Percentiles rank a stretch among this genome's conserved stretches.
Evolutionary conservation across 2,329 filamentous ascomycete genomes (phyloP).

Genomic region (Diplodia mutila): DNA sequence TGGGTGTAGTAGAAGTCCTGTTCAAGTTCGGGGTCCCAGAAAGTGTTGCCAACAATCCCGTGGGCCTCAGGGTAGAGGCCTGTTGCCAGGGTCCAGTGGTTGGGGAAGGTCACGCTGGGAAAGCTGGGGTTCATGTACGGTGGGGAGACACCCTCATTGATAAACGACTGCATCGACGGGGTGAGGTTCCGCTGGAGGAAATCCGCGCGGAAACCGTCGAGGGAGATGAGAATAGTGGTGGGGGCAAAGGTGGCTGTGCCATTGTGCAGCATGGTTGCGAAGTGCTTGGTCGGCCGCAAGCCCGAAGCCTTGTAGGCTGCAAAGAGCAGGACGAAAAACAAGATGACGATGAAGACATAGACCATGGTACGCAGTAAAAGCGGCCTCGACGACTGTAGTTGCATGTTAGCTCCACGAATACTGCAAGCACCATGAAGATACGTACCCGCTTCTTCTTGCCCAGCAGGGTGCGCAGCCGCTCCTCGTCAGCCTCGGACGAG

Average conservation of each 20-base stretch:
- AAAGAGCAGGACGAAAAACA: conserved; percentile 60
- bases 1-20: conserved; percentile 90
- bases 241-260: conserved; percentile 87
- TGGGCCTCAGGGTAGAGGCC: conserved; percentile 92
- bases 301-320: conserved; percentile 58
- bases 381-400: neutral
- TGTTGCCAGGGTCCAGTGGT: conserved; percentile 92
- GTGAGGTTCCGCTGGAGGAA: conserved; percentile 84
- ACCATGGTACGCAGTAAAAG: conserved; percentile 47
- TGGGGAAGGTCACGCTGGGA: conserved; percentile 91
- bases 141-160: conserved; percentile 84
- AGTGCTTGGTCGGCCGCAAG: conserved; percentile 21
- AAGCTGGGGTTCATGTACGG: conserved; percentile 94
- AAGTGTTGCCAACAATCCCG: conserved; percentile 90
- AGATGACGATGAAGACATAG: conserved; percentile 51
- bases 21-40: conserved; percentile 80
- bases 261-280: conserved; percentile 60
- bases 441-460: conserved; percentile 32
- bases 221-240: conserved; percentile 89
- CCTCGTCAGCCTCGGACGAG: conserved; percentile 52
- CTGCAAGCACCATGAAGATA: neutral
- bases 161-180: conserved; percentile 76
- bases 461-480: conserved; percentile 59
- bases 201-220: conserved; percentile 95
- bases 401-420: neutral